Evolutionary conservation across 163 green algal species (phyloP), one percentile per base, ranked within the genome.

Genomic region (Volvox carteri): DNA sequence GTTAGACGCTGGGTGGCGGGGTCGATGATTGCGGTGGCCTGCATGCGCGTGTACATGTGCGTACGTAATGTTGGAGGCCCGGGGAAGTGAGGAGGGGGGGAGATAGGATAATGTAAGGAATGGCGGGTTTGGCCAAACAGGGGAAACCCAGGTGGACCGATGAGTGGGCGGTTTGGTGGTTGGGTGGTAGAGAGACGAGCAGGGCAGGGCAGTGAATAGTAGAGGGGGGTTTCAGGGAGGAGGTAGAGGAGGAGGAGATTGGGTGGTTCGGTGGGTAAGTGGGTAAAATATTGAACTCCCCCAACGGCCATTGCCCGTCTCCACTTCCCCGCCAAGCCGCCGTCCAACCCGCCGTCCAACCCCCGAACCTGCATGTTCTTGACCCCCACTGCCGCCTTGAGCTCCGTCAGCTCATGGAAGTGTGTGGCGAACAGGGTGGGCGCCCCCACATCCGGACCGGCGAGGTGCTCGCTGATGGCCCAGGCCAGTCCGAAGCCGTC

Each of bases 401-500:
- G 94, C 48, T 96, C 95, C 0, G 98, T 99, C 25, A 99, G 95
- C 94, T 99, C 98, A 91, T 99, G 96, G 92, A 99, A 99, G 94
- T 99, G 98, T 11, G 97, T 99, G 23, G 98, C 98, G 91, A 99
- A 99, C 18, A 99, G 93, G 0, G 94, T 97, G n/a, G 97, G 93
- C 37, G 84, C 84, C 62, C 81, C 81, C 30, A 56, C 48, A 33
- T 62, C 65, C 11, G 81, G 81, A 21, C 81, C 81, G 9, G 84
- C 96, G n/a, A 99, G 92, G 92, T 99, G 95, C 95, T 99, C 98
- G 44, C 90, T 95, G 88, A 99, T 99, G 44, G 97, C 97, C 97
- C 96, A 99, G 0, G 98, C 98, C 54, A 99, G 92, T 28, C 97
- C 97, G 90, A 98, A 97, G 60, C 95, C 96, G 87, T 97, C 94